Evolutionary conservation across 2,329 filamentous ascomycete genomes (phyloP), one percentile per base, ranked within the genome.

Genomic region (Colletotrichum neosansevieriae): DNA sequence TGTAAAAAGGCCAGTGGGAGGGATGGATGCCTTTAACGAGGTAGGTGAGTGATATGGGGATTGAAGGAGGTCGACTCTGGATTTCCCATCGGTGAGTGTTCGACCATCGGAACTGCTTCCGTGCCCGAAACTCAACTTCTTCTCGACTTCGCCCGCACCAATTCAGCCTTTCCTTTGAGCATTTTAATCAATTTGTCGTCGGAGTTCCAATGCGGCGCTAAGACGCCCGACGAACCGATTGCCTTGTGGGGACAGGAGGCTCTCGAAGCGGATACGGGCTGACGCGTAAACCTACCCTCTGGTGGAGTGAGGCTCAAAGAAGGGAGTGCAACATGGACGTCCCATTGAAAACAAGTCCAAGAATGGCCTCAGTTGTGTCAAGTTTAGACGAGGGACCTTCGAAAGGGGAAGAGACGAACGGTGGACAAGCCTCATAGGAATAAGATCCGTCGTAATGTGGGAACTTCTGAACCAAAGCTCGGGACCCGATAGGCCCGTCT

Each of bases 191-290:
- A 63, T 4, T 17, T 12, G n/a, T 15, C 34, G 13, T 24, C 58
- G 49, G 47, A 57, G 21, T 12, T 3, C n/a, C 19, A 50, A 36
- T 12, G 36, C 15, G 32, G 36, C 38, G 29, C 32, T 32, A 12
- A 49, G 34, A 11, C 50, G 17, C 40, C 54, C 60, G 47, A 36
- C 17, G 40, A 49, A 15, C 53, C 56, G 51, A 12, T 19, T 13
- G 61, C 51, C 61, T 65, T 59, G 66, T 65, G 54, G 65, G 24
- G 49, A 36, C 24, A 38, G 15, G 47, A 56, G 54, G 44, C 53
- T 65, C 54, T 40, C 54, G 54, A 42, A 63, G 54, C 61, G 66
- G 49, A 45, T 56, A 60, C 42, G 40, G 47, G n/a, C 21, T 59
- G 11, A 50, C 66, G 61, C 54, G 61, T 59, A 56, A 50, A 44